phyloP scores from a whole-genome alignment of 1,284 basidiomycete genomes.

The Stygiomarasmius scandens region DNA sequence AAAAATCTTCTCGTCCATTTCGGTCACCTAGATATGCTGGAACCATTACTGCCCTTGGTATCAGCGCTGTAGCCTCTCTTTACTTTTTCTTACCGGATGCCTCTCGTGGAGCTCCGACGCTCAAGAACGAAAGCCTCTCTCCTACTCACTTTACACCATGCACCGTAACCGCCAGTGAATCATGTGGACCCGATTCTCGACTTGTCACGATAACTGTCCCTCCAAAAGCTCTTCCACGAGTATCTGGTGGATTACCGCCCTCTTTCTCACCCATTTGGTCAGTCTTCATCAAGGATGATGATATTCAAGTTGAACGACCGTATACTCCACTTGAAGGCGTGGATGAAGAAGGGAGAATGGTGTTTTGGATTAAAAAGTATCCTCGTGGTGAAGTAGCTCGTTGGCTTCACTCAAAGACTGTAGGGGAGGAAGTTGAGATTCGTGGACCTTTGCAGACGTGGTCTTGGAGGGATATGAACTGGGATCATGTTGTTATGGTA shows the following conservation, averaged over 20 bases:
- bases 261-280: constrained; percentile 64
- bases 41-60: constrained; percentile 5
- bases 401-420: constrained; percentile 74
- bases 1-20: background rate
- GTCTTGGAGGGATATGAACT: constrained; percentile 59
- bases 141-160: constrained; percentile 66
- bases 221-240: constrained; percentile 36
- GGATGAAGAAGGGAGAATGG: constrained; percentile 62
- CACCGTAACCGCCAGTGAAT: constrained; percentile 55
- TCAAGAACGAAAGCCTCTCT: constrained; percentile 44
- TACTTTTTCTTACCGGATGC: constrained; percentile 55
- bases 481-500: constrained; percentile 83
- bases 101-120: constrained; percentile 43
- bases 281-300: constrained; percentile 81
- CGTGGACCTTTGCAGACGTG: constrained; percentile 80
- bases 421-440: constrained; percentile 71
- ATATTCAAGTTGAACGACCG: constrained; percentile 86
- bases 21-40: background rate
- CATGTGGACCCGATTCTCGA: constrained; percentile 56
- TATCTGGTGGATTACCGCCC: constrained; percentile 3
- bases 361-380: constrained; percentile 80
- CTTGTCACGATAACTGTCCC: constrained; percentile 65
- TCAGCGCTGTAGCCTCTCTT: constrained; percentile 40
- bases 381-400: constrained; percentile 78
- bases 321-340: constrained; percentile 81